Conservation (phyloP, 1,139 yeast genomes). For the Protomyces inouyei region DNA sequence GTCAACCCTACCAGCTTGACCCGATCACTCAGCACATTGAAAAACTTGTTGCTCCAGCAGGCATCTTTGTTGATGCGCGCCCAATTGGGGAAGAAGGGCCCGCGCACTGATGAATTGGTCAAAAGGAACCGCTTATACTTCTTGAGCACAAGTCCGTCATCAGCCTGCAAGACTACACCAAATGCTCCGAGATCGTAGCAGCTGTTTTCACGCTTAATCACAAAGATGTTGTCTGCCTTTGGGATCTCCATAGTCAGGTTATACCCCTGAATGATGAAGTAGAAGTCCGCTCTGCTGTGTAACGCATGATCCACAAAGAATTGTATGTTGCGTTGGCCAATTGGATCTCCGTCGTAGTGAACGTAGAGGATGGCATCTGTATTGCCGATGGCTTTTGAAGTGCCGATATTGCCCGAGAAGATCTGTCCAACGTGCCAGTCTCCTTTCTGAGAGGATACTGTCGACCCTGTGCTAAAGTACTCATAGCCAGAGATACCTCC, state of each 20-base stretch:
- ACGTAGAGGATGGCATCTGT: slow-evolving; percentile 7
- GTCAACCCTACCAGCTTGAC: slow-evolving; percentile 7
- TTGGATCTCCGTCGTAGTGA: slow-evolving; percentile 5
- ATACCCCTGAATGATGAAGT: slow-evolving; percentile 17
- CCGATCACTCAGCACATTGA: neutral
- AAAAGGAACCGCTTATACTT: slow-evolving; percentile 13
- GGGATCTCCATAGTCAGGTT: slow-evolving; percentile 1
- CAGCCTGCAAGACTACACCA: slow-evolving; percentile 1
- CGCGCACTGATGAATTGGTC: slow-evolving; percentile 7
- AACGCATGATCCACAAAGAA: slow-evolving; percentile 20
- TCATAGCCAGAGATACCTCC: too few species aligned
- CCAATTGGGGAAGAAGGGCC: slow-evolving; percentile 23
- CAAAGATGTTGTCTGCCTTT: neutral
- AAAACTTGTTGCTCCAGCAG: slow-evolving; percentile 13
- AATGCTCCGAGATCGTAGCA: slow-evolving; percentile 15
- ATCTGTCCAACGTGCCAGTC: too few species aligned
- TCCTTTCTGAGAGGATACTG: too few species aligned
- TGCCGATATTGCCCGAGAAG: too few species aligned
- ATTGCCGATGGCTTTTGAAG: neutral
- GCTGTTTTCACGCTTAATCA: slow-evolving; percentile 2
- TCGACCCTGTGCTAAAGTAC: too few species aligned
- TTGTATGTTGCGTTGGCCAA: slow-evolving; percentile 1
- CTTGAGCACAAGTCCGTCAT: neutral
- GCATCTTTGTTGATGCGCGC: neutral
- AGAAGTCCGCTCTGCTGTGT: slow-evolving; percentile 12